Evolutionary conservation across 2,329 filamentous ascomycete species (phyloP).

Genomic region (Colletotrichum higginsianum): DNA sequence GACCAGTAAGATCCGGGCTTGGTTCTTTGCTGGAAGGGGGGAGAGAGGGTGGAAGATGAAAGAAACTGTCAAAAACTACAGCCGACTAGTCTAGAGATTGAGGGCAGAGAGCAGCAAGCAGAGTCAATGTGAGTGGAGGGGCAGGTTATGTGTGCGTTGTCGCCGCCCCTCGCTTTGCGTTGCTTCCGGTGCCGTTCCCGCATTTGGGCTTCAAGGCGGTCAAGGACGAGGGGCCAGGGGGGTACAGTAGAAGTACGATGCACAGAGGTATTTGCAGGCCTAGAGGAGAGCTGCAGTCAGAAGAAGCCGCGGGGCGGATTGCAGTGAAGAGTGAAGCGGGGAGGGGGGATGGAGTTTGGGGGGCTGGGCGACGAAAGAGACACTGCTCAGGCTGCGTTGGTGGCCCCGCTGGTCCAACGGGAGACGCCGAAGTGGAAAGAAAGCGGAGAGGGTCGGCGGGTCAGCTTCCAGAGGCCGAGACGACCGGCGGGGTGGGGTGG

Average conservation of each 20-base stretch:
- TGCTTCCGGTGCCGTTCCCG: constrained; percentile 31
- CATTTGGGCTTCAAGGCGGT: constrained; percentile 40
- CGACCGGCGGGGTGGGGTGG: constrained; percentile 34
- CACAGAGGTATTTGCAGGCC: constrained; percentile 18
- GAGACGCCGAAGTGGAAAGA: constrained; percentile 28
- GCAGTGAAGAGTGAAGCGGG: constrained; percentile 39
- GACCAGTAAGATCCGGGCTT: constrained; percentile 10
- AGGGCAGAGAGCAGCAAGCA: neutral
- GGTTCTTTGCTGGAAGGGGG: constrained; percentile 3
- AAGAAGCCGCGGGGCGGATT: constrained; percentile 36
- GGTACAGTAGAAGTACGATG: constrained; percentile 1
- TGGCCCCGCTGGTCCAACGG: constrained; percentile 32
- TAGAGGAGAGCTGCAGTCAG: constrained; percentile 28
- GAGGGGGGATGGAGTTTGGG: constrained; percentile 12
- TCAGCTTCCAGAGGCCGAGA: constrained; percentile 27
- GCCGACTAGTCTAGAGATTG: constrained; percentile 7
- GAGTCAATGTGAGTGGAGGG: constrained; percentile 22
- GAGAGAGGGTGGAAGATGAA: constrained; percentile 22
- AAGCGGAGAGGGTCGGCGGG: constrained; percentile 38
- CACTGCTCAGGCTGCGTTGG: constrained; percentile 12
- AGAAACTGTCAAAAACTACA: constrained; percentile 23
- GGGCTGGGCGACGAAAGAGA: constrained; percentile 33
- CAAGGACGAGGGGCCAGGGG: constrained; percentile 16
- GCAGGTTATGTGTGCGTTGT: constrained; percentile 40
- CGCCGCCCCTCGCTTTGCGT: constrained; percentile 37